phyloP scores from a whole-genome alignment of 495 filamentous ascomycete genomes.

The Aspergillus egyptiacus region DNA sequence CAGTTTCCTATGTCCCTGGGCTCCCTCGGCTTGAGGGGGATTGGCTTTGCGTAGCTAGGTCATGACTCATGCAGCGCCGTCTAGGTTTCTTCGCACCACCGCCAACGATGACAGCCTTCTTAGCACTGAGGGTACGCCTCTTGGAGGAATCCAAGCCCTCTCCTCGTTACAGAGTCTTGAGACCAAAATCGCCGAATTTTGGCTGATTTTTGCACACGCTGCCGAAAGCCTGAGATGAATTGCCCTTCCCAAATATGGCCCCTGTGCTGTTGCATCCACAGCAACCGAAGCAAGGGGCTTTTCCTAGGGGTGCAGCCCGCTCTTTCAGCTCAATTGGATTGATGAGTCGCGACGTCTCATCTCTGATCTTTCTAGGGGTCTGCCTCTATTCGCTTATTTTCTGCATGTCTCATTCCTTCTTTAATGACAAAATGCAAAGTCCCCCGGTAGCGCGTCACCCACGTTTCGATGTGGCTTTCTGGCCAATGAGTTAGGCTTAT shows the following conservation, averaged over 20 bases:
- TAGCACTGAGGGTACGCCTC: conserved; percentile 10
- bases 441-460: conserved; percentile 18
- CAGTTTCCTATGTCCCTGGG: conserved; percentile 11
- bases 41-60: neutral
- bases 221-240: conserved; percentile 8
- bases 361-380: conserved; percentile 10
- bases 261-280: conserved; percentile 14
- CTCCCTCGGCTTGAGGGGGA: conserved; percentile 16
- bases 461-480: conserved; percentile 20
- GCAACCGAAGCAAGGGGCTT: conserved; percentile 25
- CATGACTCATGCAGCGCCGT: neutral
- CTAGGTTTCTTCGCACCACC: neutral
- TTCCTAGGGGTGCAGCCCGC: conserved; percentile 21
- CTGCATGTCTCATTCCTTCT: conserved; percentile 22
- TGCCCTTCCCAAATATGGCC: conserved; percentile 16
- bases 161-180: conserved; percentile 1
- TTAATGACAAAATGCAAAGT: conserved; percentile 21
- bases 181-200: conserved; percentile 10
- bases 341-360: conserved; percentile 14
- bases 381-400: conserved; percentile 11
- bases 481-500: conserved; percentile 17
- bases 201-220: conserved; percentile 18
- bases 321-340: conserved; percentile 16
- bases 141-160: conserved; percentile 12
- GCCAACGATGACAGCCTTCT: conserved; percentile 7